phyloP scores from a whole-genome alignment of 2,329 filamentous ascomycete species.

The Chrysosporium keratinophilum region DNA sequence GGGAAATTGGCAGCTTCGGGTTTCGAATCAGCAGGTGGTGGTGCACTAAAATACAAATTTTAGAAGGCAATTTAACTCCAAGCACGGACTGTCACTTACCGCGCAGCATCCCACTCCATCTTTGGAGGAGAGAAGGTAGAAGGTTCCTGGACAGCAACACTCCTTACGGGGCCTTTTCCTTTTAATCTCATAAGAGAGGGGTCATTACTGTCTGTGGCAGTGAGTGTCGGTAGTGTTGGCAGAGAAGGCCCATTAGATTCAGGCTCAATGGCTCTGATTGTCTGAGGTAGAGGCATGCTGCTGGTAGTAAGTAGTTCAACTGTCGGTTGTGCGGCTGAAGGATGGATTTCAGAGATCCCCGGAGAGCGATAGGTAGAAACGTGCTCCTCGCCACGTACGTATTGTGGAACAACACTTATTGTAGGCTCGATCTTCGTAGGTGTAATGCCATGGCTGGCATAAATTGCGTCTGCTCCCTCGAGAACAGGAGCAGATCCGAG shows the following conservation, averaged over 20 bases:
- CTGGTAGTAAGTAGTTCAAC: background rate
- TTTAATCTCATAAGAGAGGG: slow-evolving; percentile 10
- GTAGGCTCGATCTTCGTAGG: background rate
- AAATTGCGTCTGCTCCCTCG: background rate
- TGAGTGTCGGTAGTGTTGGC: background rate
- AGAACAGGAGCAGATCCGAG: background rate
- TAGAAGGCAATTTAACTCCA: slow-evolving; percentile 15
- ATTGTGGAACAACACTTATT: slow-evolving; percentile 34
- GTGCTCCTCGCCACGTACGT: slow-evolving; percentile 38
- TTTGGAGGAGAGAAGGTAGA: slow-evolving; percentile 48
- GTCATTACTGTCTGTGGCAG: slow-evolving; percentile 10
- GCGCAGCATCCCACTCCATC: slow-evolving; percentile 53
- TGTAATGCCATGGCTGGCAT: background rate
- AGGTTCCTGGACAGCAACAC: slow-evolving; percentile 32
- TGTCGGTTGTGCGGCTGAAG: background rate
- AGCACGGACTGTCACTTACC: slow-evolving; percentile 34
- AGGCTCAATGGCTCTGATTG: background rate
- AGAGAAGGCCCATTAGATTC: background rate
- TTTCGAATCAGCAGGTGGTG: slow-evolving; percentile 54
- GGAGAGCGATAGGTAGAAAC: slow-evolving; percentile 20
- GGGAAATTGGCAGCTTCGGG: slow-evolving; percentile 84
- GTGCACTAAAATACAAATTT: slow-evolving; percentile 40
- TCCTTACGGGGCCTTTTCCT: slow-evolving; percentile 22
- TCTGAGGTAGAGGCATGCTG: background rate
- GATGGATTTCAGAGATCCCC: background rate